phyloP scores from a whole-genome alignment of 805 yeast species.

The Cyberlindnera suaveolens region DNA sequence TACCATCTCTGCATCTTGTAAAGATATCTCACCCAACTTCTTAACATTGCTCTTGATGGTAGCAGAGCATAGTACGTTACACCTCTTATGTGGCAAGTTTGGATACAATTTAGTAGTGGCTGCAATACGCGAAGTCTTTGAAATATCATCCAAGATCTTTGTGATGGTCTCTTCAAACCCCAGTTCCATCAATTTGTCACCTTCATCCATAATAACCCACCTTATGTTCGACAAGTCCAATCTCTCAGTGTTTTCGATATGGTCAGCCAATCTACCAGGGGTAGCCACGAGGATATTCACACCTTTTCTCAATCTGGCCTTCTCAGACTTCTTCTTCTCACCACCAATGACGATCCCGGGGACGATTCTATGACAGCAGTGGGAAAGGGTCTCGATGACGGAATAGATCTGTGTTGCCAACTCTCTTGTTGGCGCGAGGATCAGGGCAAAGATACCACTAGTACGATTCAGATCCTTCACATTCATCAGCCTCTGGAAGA shows the following conservation, averaged over 20 bases:
- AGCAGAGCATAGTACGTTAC: slow-evolving; percentile 89
- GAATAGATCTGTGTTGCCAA: slow-evolving; percentile 84
- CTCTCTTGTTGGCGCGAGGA: slow-evolving; percentile 92
- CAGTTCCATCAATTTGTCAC: slow-evolving; percentile 90
- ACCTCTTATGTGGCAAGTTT: slow-evolving; percentile 59
- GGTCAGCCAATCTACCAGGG: slow-evolving; percentile 94
- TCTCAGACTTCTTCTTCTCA: slow-evolving; percentile 94
- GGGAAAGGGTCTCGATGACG: slow-evolving; percentile 65
- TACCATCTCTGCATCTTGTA: slow-evolving; percentile 69
- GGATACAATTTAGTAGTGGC: slow-evolving; percentile 36
- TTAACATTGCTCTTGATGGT: slow-evolving; percentile 79
- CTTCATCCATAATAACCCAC: slow-evolving; percentile 93
- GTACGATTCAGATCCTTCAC: slow-evolving; percentile 46
- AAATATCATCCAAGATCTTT: slow-evolving; percentile 59
- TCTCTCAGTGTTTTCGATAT: slow-evolving; percentile 80
- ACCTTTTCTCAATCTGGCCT: slow-evolving; percentile 93
- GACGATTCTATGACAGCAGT: slow-evolving; percentile 81
- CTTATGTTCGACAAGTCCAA: slow-evolving; percentile 69
- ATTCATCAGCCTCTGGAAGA: slow-evolving; percentile 63
- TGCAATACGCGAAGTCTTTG: slow-evolving; percentile 33
- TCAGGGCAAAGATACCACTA: slow-evolving; percentile 83
- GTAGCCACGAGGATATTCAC: slow-evolving; percentile 95
- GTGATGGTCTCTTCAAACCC: slow-evolving; percentile 94
- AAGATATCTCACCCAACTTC: slow-evolving; percentile 71
- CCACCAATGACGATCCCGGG: slow-evolving; percentile 98